Conservation (phyloP, 306 rosid species). For the Vigna trinervia region DNA sequence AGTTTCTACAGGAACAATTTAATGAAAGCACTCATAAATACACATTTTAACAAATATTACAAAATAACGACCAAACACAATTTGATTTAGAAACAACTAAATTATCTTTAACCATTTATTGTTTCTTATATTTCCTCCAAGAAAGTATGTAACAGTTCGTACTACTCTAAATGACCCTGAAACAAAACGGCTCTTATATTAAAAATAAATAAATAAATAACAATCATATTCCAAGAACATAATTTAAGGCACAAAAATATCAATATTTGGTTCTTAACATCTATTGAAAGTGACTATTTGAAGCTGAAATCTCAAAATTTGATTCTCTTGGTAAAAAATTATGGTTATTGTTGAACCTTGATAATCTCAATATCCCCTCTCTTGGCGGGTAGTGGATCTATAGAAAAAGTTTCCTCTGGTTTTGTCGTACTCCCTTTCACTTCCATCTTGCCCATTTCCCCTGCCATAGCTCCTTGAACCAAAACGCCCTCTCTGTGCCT, state of each 20-base stretch:
- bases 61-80: not conserved
- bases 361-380: conserved; percentile 51
- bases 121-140: not conserved
- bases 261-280: conserved; percentile 43
- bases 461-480: conserved; percentile 55
- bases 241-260: conserved; percentile 37
- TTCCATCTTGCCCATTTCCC: conserved; percentile 58
- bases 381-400: conserved; percentile 60
- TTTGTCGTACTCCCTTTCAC: conserved; percentile 59
- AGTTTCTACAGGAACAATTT: not conserved
- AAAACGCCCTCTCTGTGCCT: conserved; percentile 60
- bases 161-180: not conserved
- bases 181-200: conserved; percentile 35
- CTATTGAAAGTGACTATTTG: conserved; percentile 34
- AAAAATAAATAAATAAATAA: conserved; percentile 12
- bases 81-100: not conserved
- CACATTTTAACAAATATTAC: not conserved
- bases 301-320: conserved; percentile 37
- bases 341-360: conserved; percentile 54
- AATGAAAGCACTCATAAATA: not conserved
- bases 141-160: not conserved
- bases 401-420: conserved; percentile 71
- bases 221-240: conserved; percentile 33
- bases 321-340: conserved; percentile 23
- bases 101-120: not conserved